A percentile compares a stretch with the other conserved stretches of the same genome.
Evolutionary conservation across 1,284 basidiomycete species (phyloP).

Genomic region (Sutorius eximius): DNA sequence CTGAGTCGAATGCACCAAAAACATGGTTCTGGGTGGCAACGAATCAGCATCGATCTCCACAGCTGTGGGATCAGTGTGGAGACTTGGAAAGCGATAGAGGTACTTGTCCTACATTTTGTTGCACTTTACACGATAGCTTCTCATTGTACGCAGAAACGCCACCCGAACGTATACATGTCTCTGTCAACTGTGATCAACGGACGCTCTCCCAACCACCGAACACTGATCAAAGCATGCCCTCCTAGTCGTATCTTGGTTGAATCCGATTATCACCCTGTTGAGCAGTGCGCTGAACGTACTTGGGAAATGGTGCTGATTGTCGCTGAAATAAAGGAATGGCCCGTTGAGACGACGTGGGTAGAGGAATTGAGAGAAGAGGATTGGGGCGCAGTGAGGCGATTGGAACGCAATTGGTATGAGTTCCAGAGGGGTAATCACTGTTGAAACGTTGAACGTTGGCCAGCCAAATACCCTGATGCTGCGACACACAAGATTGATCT

Average conservation of each 20-base stretch:
- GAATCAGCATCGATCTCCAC: conserved; percentile 74
- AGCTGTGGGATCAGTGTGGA: conserved; percentile 75
- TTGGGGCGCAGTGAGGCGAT: conserved; percentile 63
- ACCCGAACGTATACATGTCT: conserved; percentile 74
- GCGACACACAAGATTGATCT: not conserved
- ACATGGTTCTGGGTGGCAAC: conserved; percentile 52
- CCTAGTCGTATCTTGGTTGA: conserved; percentile 70
- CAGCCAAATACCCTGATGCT: not conserved
- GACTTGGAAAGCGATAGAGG: conserved; percentile 67
- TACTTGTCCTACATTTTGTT: conserved; percentile 27
- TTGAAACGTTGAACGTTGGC: not conserved
- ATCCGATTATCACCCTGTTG: conserved; percentile 68
- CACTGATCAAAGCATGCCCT: conserved; percentile 59
- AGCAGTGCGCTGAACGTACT: conserved; percentile 52
- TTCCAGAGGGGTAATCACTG: conserved; percentile 53
- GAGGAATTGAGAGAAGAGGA: conserved; percentile 38
- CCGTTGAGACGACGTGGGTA: conserved; percentile 59
- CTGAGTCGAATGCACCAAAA: conserved; percentile 52
- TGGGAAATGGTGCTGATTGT: conserved; percentile 68
- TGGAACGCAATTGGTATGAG: conserved; percentile 66
- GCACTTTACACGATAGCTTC: not conserved
- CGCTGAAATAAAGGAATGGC: conserved; percentile 66
- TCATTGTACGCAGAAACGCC: conserved; percentile 48
- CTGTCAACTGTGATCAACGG: conserved; percentile 76
- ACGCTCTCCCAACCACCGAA: conserved; percentile 57